Base-by-base conservation (phyloP, 148 eudicot species). In the Vaccinium corymbosum region DNA sequence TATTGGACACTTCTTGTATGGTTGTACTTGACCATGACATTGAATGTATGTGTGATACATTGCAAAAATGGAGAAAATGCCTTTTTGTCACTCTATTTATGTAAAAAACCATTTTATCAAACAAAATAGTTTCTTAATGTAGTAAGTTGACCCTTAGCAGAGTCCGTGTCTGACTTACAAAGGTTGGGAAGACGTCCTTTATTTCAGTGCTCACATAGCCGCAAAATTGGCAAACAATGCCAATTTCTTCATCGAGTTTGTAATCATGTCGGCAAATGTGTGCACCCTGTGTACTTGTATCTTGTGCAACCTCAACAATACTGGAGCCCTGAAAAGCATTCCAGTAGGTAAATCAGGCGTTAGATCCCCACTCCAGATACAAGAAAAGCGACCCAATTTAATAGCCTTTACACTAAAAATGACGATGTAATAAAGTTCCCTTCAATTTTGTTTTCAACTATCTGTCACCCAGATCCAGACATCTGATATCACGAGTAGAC, bases 171-270 rank as follows among this genome's bases (percentile, higher is more conserved):
- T 85, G 71, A 90, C 98, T 94, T 91, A 95, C 99, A 85, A 97
- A 97, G 83, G 89, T 86, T 2, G 98, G 96, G 1, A 92, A 84
- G 86, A 97, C 92, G 73, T 95, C 93, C 89, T 88, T 94, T 80
- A 97, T 95, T 87, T 95, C 98, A 35, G 96, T 94, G 91, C 87
- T 85, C 66, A 97, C 93, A 85, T 83, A 87, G 85, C 98, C 96
- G 81, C 99, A 97, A 48, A 90, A 80, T 42, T 85, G 87, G 86
- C 99, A 97, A 27, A 95, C 82, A 76, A 93, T 87, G 78, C 99
- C 99, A 79, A 95, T 88, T 84, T 97, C 93, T 86, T 97, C 99
- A 80, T 97, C 87, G 61, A 97, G 90, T 81, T 85, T 90, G 83
- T 86, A 95, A 86, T 91, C 95, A 85, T 97, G 99, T 81, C 83